Evolutionary conservation across 495 filamentous ascomycete species (phyloP), one percentile per base, ranked within the genome.

Genomic region (Thozetella sp.): DNA sequence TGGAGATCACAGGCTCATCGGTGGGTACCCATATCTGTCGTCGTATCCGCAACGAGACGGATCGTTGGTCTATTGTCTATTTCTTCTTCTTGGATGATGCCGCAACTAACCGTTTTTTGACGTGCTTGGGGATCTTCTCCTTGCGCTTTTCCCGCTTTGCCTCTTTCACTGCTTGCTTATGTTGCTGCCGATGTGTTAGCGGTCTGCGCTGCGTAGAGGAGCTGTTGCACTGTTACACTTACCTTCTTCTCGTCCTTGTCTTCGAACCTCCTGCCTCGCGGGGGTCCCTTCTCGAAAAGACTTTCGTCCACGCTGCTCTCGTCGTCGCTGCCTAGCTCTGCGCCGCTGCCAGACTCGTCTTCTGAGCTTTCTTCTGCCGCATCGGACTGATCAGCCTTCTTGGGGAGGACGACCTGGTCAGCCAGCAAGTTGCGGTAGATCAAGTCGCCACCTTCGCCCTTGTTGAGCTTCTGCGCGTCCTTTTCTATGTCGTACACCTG

Each of bases 401-500:
- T 69, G 13, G 76, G 59, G 27, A 76, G 52, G 19, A 83, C 79
- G 19, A 88, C 81, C 58, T 88, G 86, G 50, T 88, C 84, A 2
- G 90, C 91, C 0, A 99, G 81, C 24, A 99, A 78, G 60, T 89
- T 86, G 40, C 86, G 83, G 68, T 97, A 99, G 1, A 96, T 84
- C 13, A 97, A 80, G 25, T 88, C 86, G 1, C 83, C 83, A 51
- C 86, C 90, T 48, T 87, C 78, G 11, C 91, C 93, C 19, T 86
- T 81, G 1, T 84, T 85, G 1, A 97, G 81, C 70, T 86, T 86
- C 60, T 92, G 86, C 4, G 87, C 90, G 63, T 98, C 95, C 62
- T 93, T 88, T 74, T 98, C 95, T 51, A 97, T 83, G 68, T 99
- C 95, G 65, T 97, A 97, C 1, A 98, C 95, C 60, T 98, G 90